phyloP scores from a whole-genome alignment of 192 early-diverging fungal species.

The Chytriomyces sp. region DNA sequence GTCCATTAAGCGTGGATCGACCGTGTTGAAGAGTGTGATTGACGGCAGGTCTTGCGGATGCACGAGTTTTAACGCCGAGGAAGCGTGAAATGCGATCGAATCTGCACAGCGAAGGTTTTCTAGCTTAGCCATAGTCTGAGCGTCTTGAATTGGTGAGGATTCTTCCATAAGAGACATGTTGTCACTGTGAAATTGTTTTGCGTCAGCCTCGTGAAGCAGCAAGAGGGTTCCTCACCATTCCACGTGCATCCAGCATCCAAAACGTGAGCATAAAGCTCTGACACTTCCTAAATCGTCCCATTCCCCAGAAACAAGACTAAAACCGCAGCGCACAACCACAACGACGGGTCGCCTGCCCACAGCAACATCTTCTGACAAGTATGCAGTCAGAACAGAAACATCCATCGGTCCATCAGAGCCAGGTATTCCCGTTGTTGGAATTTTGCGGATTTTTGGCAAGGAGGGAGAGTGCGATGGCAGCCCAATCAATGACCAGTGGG shows the following conservation, averaged over 20 bases:
- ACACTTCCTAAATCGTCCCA: constrained; percentile 30
- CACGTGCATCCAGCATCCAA: constrained; percentile 37
- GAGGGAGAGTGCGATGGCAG: not conserved
- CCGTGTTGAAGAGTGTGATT: constrained; percentile 29
- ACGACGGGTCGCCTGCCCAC: constrained; percentile 21
- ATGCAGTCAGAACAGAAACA: constrained; percentile 11
- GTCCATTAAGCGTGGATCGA: constrained; percentile 28
- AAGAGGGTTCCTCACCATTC: constrained; percentile 14
- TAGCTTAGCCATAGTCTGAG: not conserved
- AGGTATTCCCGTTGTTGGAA: constrained; percentile 3
- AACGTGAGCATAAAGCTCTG: constrained; percentile 12
- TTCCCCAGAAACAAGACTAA: constrained; percentile 5
- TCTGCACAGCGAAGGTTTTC: constrained; percentile 6
- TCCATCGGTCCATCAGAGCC: constrained; percentile 14
- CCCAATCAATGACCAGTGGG: constrained; percentile 27
- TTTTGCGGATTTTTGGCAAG: constrained; percentile 21
- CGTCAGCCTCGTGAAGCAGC: not conserved
- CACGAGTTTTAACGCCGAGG: constrained; percentile 17
- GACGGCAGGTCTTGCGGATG: not conserved
- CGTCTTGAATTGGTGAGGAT: not conserved
- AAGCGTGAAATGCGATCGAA: constrained; percentile 17
- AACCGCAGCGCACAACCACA: not conserved
- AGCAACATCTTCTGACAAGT: constrained; percentile 27
- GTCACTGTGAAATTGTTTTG: not conserved
- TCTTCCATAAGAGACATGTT: constrained; percentile 6